phyloP scores from a whole-genome alignment of 192 early-diverging fungal genomes.

The Umbelopsis vinacea region DNA sequence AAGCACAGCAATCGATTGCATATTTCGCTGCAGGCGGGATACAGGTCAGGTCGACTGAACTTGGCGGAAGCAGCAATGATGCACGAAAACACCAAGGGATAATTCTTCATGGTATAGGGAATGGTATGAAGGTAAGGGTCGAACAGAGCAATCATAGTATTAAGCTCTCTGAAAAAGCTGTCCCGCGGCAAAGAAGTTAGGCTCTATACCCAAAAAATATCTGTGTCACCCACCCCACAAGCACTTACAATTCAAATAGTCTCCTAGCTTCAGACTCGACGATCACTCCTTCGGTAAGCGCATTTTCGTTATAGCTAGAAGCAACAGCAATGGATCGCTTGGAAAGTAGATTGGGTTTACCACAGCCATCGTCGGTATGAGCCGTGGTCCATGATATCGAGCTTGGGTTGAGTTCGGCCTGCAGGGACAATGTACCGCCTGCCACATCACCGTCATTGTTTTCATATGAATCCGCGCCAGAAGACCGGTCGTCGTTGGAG shows the following conservation, averaged over 20 bases:
- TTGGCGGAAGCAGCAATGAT: background rate
- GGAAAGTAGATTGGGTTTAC: background rate
- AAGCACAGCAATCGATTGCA: background rate
- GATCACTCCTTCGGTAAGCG: background rate
- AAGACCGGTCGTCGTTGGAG: background rate
- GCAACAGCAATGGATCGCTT: background rate
- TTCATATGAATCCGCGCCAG: background rate
- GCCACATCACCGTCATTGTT: background rate
- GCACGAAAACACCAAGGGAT: conserved; percentile 12
- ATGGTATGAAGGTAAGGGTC: conserved; percentile 5
- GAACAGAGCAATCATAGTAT: conserved; percentile 16
- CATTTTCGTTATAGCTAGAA: conserved; percentile 4
- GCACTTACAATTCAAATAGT: background rate
- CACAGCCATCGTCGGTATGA: background rate
- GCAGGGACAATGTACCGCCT: background rate
- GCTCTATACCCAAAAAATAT: background rate
- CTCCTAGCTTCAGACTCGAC: background rate
- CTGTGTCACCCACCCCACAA: background rate
- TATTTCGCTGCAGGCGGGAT: background rate
- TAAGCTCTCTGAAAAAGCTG: conserved; percentile 2
- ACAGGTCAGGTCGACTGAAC: conserved; percentile 11
- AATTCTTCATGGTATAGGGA: background rate
- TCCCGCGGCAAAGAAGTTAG: no score
- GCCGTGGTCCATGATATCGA: background rate
- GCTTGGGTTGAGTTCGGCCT: background rate